Base-by-base conservation (phyloP, 2,329 filamentous ascomycete genomes). In the Cladosporium sp. region DNA sequence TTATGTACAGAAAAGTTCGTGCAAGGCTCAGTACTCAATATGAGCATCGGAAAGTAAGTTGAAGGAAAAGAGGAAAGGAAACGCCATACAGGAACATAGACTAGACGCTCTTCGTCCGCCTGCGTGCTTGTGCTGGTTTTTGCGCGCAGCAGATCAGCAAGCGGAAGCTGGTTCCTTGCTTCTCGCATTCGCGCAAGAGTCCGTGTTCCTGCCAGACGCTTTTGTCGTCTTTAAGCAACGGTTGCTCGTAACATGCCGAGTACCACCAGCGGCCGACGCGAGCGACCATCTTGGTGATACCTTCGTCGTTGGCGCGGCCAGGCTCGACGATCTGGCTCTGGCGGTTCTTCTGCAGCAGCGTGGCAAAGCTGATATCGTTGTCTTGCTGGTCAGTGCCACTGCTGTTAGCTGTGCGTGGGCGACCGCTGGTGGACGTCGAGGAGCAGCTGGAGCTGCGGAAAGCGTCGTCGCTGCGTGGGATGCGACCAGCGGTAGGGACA, bases 191-290 rank as follows among this genome's bases (percentile, higher is more conserved):
- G 15, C 84, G 79, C 49, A 97, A 78, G 28, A 97, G 76, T 9
- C 82, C 81, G 58, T 82, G 84, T 70, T 97, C 89, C 49, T 81
- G 82, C 88, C 92, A 97, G 65, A 97, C 89, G 71, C 88, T 88
- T 60, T 74, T 84, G 47, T 78, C 76, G 50, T 78, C 75, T 51
- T 70, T 66, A 8, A 71, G 69, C 3, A 79, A 66, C 34, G 77
- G 72, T 60, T 80, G 74, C 74, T 97, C 93, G 72, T 97, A 97
- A 78, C 93, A 97, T 55, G 89, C 85, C 9, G 86, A 89, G 74
- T 96, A 97, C 94, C 94, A 99, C 91, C 93, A 97, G 43, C 94
- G 84, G 1, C 92, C 93, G 11, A 97, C 93, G 63, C 87, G 88
- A 15, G 92, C 88, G 20, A 97, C 92, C 81, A 96, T 96, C 69